These are phyloP conservation scores for Bolboschoenus planiculmis DNA, from an alignment of 176 grass and related monocot species.

Conservation along the genomic window DNA sequence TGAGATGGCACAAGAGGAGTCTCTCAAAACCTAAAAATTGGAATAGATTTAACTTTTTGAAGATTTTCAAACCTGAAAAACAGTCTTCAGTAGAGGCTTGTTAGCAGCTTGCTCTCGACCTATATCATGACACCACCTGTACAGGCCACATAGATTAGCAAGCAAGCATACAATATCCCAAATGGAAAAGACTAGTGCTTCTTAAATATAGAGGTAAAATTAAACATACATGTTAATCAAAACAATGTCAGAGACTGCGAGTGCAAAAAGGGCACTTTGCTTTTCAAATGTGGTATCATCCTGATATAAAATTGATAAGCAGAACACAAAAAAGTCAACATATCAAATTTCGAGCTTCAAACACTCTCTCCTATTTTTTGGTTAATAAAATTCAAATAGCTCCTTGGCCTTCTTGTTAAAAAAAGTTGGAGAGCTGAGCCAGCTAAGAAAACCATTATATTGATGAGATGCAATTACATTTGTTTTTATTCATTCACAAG, in stretches of 20 bases:
- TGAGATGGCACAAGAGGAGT: background rate
- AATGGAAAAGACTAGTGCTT: background rate
- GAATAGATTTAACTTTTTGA: background rate
- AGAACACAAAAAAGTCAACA: background rate
- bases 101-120: slow-evolving; percentile 75
- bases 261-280: slow-evolving; percentile 76
- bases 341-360: background rate
- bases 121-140: slow-evolving; percentile 93
- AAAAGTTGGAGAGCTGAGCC: background rate
- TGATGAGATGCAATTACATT: background rate
- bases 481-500: background rate
- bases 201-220: background rate
- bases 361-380: background rate
- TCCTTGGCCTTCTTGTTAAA: background rate
- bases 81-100: slow-evolving; percentile 63
- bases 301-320: slow-evolving; percentile 30
- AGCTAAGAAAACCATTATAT: background rate
- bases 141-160: slow-evolving; percentile 15
- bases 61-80: slow-evolving; percentile 56
- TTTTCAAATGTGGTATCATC: slow-evolving; percentile 81
- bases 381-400: background rate
- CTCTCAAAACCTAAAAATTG: background rate
- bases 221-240: slow-evolving; percentile 75
- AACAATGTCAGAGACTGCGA: slow-evolving; percentile 83
- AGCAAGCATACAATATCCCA: background rate